Conservation (phyloP, 2,329 filamentous ascomycete genomes). For the Neofusicoccum parvum region DNA sequence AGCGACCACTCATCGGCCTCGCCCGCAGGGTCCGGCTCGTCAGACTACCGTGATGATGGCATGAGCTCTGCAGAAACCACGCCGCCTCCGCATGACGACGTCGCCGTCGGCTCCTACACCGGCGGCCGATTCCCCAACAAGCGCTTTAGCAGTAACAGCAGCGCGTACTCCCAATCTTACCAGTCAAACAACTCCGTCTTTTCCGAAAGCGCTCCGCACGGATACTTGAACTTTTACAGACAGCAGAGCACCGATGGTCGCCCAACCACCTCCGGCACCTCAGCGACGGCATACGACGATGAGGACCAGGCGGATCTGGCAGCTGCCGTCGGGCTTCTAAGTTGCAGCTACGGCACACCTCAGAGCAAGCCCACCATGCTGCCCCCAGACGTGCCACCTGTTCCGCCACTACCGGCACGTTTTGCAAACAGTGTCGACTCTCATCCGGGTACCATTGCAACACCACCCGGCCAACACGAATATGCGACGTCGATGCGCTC, state of each 20-base stretch:
- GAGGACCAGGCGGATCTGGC: conserved; percentile 80
- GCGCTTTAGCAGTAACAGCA: conserved; percentile 52
- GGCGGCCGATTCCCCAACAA: conserved; percentile 39
- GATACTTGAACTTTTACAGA: conserved; percentile 62
- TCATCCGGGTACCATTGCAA: conserved; percentile 59
- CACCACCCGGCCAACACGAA: conserved; percentile 45
- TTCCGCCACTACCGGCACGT: conserved; percentile 81
- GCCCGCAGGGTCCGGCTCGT: conserved; percentile 78
- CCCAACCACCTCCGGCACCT: conserved; percentile 69
- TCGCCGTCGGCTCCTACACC: conserved; percentile 53
- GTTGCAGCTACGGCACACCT: conserved; percentile 86
- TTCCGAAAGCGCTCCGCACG: conserved; percentile 56
- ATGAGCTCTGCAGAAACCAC: conserved; percentile 90
- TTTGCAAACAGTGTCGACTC: conserved; percentile 64
- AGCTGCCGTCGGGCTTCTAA: conserved; percentile 85
- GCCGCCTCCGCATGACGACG: conserved; percentile 74
- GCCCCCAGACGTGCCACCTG: conserved; percentile 76
- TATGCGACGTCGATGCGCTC: conserved; percentile 22
- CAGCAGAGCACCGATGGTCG: conserved; percentile 66
- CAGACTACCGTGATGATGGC: conserved; percentile 69
- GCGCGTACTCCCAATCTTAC: conserved; percentile 73
- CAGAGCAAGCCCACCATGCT: conserved; percentile 65
- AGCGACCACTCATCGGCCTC: conserved; percentile 84
- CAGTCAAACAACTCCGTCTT: conserved; percentile 68
- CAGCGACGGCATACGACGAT: conserved; percentile 65